These are phyloP conservation scores for Gloeostereum incarnatum DNA, from an alignment of 768 basidiomycete species.

Conservation along the genomic window DNA sequence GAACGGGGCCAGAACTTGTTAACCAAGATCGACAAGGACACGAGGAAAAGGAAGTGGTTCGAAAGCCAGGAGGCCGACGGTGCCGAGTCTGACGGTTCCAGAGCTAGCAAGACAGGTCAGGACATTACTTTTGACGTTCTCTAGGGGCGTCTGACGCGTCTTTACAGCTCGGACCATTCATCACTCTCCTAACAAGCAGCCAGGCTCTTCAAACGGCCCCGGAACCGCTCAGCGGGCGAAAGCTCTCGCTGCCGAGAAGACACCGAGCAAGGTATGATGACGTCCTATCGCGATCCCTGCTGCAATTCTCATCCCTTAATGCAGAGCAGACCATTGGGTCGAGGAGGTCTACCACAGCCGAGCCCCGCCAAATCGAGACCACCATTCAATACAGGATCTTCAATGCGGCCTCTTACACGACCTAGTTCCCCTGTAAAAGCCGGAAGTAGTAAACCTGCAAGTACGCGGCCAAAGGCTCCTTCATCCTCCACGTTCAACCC, in stretches of 20 bases:
- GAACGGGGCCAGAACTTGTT: slow-evolving; percentile 37
- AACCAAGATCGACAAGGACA: slow-evolving; percentile 54
- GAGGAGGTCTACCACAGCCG: slow-evolving; percentile 21
- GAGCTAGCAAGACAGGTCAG: slow-evolving; percentile 55
- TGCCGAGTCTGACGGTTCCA: slow-evolving; percentile 24
- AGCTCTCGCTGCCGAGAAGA: slow-evolving; percentile 27
- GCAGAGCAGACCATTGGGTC: slow-evolving; percentile 18
- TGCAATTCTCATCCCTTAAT: slow-evolving; percentile 1
- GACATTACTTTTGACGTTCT: slow-evolving; percentile 9
- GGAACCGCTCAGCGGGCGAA: slow-evolving; percentile 42
- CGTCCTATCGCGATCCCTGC: too few relatives aligned
- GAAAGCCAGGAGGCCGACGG: slow-evolving; percentile 48
- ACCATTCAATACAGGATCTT: slow-evolving; percentile 24
- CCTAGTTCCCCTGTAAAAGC: slow-evolving; percentile 46
- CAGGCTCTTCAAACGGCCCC: slow-evolving; percentile 39
- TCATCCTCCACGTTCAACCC: slow-evolving; percentile 70
- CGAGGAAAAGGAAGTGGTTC: slow-evolving; percentile 73
- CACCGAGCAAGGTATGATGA: slow-evolving; percentile 28
- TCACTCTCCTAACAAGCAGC: slow-evolving; percentile 45
- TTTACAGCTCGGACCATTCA: slow-evolving; percentile 32
- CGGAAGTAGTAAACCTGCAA: slow-evolving; percentile 19
- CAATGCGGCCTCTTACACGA: slow-evolving; percentile 23
- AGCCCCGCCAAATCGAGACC: slow-evolving; percentile 38
- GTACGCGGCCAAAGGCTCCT: slow-evolving; percentile 30
- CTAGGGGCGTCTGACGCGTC: slow-evolving; percentile 2